Evolutionary conservation across 2,329 filamentous ascomycete genomes (phyloP).

Genomic region (Xylariaceae sp.): DNA sequence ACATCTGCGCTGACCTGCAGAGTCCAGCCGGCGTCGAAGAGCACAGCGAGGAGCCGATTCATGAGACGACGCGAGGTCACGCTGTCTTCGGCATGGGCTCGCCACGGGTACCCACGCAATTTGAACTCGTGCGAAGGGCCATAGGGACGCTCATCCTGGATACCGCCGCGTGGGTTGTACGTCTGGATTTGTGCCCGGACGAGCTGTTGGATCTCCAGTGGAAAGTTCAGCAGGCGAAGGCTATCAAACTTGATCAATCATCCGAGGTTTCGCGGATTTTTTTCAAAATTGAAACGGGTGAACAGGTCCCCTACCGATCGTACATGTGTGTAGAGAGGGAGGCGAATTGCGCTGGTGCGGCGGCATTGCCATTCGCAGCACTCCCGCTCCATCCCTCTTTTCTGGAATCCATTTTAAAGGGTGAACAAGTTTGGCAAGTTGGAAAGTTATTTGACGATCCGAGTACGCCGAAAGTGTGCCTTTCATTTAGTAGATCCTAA

Average conservation of each 20-base stretch:
- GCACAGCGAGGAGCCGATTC: background rate
- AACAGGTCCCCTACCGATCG: background rate
- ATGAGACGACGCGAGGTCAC: background rate
- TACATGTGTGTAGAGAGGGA: background rate
- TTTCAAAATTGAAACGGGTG: background rate
- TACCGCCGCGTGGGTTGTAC: background rate
- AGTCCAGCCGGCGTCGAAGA: background rate
- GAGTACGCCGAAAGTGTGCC: too few species aligned
- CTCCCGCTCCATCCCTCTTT: too few species aligned
- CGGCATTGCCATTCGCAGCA: too few species aligned
- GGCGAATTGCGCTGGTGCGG: background rate
- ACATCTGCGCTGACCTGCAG: background rate
- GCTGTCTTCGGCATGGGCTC: background rate
- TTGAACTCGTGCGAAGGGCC: constrained; percentile 1
- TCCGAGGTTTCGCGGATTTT: background rate
- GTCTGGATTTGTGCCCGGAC: background rate
- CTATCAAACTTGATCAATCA: background rate
- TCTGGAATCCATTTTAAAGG: too few species aligned
- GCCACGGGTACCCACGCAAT: background rate
- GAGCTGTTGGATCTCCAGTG: background rate
- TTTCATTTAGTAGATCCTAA: too few species aligned
- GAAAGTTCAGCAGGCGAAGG: background rate
- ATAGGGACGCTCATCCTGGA: constrained; percentile 1
- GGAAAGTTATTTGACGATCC: too few species aligned
- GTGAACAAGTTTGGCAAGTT: too few species aligned